These are phyloP conservation scores for Sphaceloma murrayae DNA, from an alignment of 2,329 filamentous ascomycete genomes.

Conservation along the genomic window DNA sequence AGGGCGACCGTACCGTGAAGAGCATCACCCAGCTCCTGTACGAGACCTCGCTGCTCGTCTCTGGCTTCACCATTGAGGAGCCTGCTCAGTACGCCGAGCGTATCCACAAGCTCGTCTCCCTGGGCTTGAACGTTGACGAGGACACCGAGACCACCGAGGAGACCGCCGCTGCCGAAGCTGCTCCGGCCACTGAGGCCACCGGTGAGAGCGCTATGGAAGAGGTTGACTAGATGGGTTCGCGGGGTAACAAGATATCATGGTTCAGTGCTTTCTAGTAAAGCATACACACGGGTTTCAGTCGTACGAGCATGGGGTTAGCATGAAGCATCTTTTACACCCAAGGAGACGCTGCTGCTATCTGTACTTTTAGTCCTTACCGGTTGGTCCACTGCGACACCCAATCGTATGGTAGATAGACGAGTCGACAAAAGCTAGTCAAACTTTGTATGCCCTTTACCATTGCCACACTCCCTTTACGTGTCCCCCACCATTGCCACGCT, in stretches of 20 bases:
- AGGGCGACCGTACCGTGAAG: constrained; percentile 99
- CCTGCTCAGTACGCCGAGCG: constrained; percentile 95
- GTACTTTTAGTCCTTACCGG: constrained; percentile 11
- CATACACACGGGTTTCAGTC: too few relatives aligned
- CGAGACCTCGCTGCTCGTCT: constrained; percentile 96
- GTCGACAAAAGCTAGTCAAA: constrained; percentile 6
- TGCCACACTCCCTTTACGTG: too few relatives aligned
- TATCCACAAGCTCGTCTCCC: constrained; percentile 98
- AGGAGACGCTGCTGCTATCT: neutral
- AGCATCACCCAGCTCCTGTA: constrained; percentile 97
- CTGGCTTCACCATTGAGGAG: constrained; percentile 99
- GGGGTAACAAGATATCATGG: neutral
- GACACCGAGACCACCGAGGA: constrained; percentile 62
- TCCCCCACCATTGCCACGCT: too few relatives aligned
- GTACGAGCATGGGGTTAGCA: constrained; percentile 8
- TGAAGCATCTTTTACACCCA: constrained; percentile 14
- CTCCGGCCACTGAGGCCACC: constrained; percentile 53
- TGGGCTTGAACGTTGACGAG: constrained; percentile 96
- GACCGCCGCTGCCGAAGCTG: constrained; percentile 48
- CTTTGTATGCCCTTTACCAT: neutral
- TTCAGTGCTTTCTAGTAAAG: too few relatives aligned
- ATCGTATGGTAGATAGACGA: neutral
- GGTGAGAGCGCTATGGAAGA: constrained; percentile 99
- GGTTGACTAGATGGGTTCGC: constrained; percentile 72
- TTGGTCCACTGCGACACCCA: neutral